Conservation (phyloP, 2,329 filamentous ascomycete species). For the Didymosphaeria variabile region DNA sequence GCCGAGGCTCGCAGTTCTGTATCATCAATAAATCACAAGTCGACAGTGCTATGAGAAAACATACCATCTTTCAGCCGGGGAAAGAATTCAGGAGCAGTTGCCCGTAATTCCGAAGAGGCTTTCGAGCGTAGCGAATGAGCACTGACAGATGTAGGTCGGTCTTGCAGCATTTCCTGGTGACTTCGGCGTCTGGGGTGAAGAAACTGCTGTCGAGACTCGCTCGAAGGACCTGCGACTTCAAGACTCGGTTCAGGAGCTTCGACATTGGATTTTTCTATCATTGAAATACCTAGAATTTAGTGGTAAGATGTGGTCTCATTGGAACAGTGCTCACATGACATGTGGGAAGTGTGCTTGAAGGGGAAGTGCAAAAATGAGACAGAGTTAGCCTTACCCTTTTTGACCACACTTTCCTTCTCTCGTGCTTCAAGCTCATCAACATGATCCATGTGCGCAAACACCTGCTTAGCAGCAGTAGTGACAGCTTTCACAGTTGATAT, state of each 20-base stretch:
- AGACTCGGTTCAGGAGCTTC: neutral
- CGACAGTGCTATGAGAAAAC: neutral
- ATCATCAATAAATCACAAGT: too few species aligned
- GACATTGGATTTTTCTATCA: constrained; percentile 4
- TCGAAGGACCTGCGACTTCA: neutral
- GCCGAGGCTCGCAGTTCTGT: neutral
- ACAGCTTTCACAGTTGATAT: constrained; percentile 27
- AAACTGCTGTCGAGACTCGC: neutral
- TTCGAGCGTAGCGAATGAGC: constrained; percentile 28
- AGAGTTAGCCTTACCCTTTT: constrained; percentile 25
- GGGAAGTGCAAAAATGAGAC: constrained; percentile 25
- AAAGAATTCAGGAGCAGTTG: constrained; percentile 44
- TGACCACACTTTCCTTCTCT: constrained; percentile 20
- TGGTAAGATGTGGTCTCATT: neutral
- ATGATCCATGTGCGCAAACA: neutral
- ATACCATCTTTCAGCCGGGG: constrained; percentile 23
- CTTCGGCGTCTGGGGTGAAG: constrained; percentile 22
- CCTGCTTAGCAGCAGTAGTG: neutral
- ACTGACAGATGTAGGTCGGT: constrained; percentile 17
- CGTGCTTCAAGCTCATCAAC: neutral
- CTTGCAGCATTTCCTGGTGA: constrained; percentile 17
- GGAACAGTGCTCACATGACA: neutral
- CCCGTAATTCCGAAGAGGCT: constrained; percentile 35
- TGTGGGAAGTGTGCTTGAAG: neutral
- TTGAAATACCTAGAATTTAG: constrained; percentile 11